Base-by-base conservation (phyloP, 208 protist species). In the Leptomonas pyrrhocoris region DNA sequence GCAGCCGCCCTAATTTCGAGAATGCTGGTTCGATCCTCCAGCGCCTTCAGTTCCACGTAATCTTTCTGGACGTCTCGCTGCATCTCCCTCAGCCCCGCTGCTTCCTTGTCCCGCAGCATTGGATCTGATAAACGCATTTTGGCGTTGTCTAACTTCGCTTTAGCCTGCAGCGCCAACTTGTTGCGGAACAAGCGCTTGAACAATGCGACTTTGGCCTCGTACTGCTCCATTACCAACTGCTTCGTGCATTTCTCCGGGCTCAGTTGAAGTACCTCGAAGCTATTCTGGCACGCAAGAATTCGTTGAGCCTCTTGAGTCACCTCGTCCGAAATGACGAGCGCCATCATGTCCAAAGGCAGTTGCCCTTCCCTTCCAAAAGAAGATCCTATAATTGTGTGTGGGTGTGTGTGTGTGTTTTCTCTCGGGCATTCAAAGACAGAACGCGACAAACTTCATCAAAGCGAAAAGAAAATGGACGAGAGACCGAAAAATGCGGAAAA, bases 221-320 rank as follows among this genome's bases (percentile, higher is more conserved):
- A 92, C 21, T 81, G 77, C 43, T 71, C 68, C 34, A 88, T 34
- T 5, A 94, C 79, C 34, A 53, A 53, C 38, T 89, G 83, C 31
- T 72, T 80, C 19, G 72, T 80, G 66, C 69, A 85, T 23, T 83
- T 79, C 18, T 63, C 57, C 2, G 88, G 81, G 23, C 38, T 84
- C 9, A 96, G 28, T 55, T 89, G 79, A 25, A 96, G 80, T 23
- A 90, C 81, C 45, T 94, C 86, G 64, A 94, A 96, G 7, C 85
- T 74, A 72, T 85, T 92, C 23, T 81, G 77, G 34, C 78, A 76
- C 5, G 70, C 73, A n/a, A 94, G 69, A 79, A 96, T 96, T 11
- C 92, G 79, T 60, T 83, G 67, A 7, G 84, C 84, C 65, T 94
- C 88, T 50, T 61, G 57, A 49, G 86, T 77, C 16, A 86, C 80